Conservation (phyloP, 2,329 filamentous ascomycete genomes). For the Phyllosticta capitalensis region DNA sequence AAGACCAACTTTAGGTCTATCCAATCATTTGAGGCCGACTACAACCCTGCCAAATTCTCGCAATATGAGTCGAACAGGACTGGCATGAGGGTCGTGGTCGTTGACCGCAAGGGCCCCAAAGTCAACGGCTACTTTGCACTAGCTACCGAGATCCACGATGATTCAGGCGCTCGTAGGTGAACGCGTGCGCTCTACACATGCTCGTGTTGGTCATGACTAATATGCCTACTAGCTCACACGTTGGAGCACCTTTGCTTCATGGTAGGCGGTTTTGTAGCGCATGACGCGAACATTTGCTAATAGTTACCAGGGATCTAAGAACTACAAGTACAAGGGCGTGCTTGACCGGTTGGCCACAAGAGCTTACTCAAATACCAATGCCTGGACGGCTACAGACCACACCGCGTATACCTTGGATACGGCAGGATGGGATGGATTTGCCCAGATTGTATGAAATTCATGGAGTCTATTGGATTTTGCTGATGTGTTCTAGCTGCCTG, state of each 20-base stretch:
- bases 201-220: constrained; percentile 8
- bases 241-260: constrained; percentile 46
- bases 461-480: not conserved
- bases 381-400: constrained; percentile 93
- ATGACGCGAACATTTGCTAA: not conserved
- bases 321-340: constrained; percentile 88
- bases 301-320: constrained; percentile 74
- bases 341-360: constrained; percentile 89
- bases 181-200: constrained; percentile 1
- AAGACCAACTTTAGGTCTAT: constrained; percentile 65
- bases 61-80: constrained; percentile 95
- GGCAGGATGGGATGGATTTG: constrained; percentile 94
- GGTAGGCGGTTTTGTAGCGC: constrained; percentile 15
- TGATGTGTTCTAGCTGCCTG: constrained; percentile 48
- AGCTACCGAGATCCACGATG: constrained; percentile 94
- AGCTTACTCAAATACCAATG: constrained; percentile 89
- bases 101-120: constrained; percentile 90
- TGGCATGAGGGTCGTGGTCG: constrained; percentile 87
- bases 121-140: constrained; percentile 89
- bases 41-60: constrained; percentile 77
- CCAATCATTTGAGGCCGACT: constrained; percentile 80
- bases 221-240: constrained; percentile 34
- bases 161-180: constrained; percentile 66
- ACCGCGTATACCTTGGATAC: constrained; percentile 94
- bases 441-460: constrained; percentile 53